Evolutionary conservation across 495 filamentous ascomycete genomes (phyloP), one percentile per base, ranked within the genome.

Genomic region (Neurospora sp.): DNA sequence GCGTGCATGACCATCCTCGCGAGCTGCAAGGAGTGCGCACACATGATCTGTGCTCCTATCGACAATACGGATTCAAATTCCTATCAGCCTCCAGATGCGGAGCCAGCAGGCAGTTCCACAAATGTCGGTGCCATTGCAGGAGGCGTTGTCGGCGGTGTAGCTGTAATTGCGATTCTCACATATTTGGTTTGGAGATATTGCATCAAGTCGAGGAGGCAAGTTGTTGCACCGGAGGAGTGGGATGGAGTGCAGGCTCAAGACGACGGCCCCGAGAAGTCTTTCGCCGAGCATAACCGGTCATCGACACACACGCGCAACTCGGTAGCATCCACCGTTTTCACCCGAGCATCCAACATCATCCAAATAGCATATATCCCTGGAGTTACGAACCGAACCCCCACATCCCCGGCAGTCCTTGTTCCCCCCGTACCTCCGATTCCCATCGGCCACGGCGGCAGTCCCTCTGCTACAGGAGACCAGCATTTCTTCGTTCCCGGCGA

Each of bases 351-450:
- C 73, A 98, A 99, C 83, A 93, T 99, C 79, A 99, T 99, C 74
- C 96, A 98, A 82, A 99, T 99, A 80, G 96, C 96, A 61, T 99
- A 98, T 81, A 98, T 99, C 75, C 96, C 96, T 69, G 96, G 96
- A 65, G 94, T 98, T 78, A 98, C 94, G 71, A 98, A 98, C 82
- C 88, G 96, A 68, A 94, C 94, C 4, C 89, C 91, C 2, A 88
- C 92, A 39, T 94, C 92, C 1, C 93, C 94, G 9, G 90, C 90
- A 41, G 84, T 93, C n/a, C 87, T 97, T 41, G 90, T 96, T 20
- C 94, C 94, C 37, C 96, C 96, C 0, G 94, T 99, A 14, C 96
- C 96, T 65, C 94, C 96, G 38, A 91, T 98, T 74, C 95, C 96
- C 68, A 89, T 91, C 78, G 87, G 88, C 12, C 84, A 85, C 61